Evolutionary conservation across 345 rosid genomes (phyloP).

Genomic region (Balakata baccata): DNA sequence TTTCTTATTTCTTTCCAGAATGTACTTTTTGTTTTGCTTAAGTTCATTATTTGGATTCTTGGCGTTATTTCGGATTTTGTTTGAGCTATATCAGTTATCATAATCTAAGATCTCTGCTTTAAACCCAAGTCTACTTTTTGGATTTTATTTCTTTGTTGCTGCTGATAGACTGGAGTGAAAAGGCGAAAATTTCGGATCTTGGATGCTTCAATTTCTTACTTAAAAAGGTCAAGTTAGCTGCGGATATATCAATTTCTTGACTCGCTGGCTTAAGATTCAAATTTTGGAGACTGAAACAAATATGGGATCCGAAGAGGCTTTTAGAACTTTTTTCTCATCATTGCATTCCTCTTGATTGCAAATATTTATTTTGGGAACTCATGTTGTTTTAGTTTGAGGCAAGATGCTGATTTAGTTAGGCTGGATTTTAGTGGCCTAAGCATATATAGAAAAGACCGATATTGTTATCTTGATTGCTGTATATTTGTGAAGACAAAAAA

Average conservation of each 20-base stretch:
- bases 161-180: not conserved
- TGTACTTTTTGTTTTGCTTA: slow-evolving; percentile 5
- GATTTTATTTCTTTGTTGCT: not conserved
- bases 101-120: slow-evolving; percentile 14
- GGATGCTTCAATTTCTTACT: slow-evolving; percentile 3
- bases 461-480: not conserved
- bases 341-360: not conserved
- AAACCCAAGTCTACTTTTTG: not conserved
- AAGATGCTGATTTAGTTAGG: not conserved
- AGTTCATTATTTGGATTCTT: not conserved
- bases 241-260: not conserved
- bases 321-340: not conserved
- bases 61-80: slow-evolving; percentile 11
- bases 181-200: slow-evolving; percentile 8
- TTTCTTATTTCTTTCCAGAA: not conserved
- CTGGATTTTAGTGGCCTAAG: not conserved
- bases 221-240: not conserved
- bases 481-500: not conserved
- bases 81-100: not conserved
- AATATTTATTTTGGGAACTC: not conserved
- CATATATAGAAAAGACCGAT: not conserved
- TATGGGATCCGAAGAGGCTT: not conserved
- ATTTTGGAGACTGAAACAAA: not conserved
- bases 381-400: not conserved
- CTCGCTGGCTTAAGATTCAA: not conserved